These are phyloP conservation scores for Lactarius deliciosus DNA, from an alignment of 768 basidiomycete genomes.

Conservation along the genomic window DNA sequence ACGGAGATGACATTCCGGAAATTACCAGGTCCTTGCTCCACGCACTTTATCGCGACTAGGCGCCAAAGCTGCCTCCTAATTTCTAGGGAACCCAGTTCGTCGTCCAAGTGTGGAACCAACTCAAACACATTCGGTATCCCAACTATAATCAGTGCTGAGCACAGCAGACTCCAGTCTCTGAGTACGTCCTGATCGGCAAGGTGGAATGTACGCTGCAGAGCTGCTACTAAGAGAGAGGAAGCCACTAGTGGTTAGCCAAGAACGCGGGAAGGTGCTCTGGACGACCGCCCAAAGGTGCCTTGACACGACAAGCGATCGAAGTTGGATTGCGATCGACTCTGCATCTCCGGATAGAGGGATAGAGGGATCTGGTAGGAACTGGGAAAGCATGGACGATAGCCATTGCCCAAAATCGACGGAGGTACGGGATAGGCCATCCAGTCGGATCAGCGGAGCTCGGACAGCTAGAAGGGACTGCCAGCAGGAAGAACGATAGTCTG, in stretches of 20 bases:
- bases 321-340: conserved; percentile 11
- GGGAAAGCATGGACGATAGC: conserved; percentile 9
- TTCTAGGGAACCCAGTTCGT: conserved; percentile 4
- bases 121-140: conserved; percentile 18
- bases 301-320: conserved; percentile 10
- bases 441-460: conserved; percentile 1
- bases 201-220: conserved; percentile 13
- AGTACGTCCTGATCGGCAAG: conserved; percentile 16
- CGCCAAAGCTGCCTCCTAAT: conserved; percentile 24
- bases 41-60: conserved; percentile 3
- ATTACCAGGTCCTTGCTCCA: background rate
- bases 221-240: conserved; percentile 16
- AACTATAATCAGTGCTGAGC: conserved; percentile 16
- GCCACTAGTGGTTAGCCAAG: conserved; percentile 10
- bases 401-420: background rate
- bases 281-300: conserved; percentile 19
- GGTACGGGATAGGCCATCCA: background rate
- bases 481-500: conserved; percentile 4
- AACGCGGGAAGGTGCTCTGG: conserved; percentile 10
- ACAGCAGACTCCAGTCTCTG: conserved; percentile 16
- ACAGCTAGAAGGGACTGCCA: conserved; percentile 19
- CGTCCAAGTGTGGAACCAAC: conserved; percentile 11
- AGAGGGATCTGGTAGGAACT: conserved; percentile 7
- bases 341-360: conserved; percentile 14
- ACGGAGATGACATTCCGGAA: background rate